Percentiles rank a stretch among this genome's conserved stretches.
phyloP scores from a whole-genome alignment of 2,329 filamentous ascomycete genomes.

The Sporothrix luriei region DNA sequence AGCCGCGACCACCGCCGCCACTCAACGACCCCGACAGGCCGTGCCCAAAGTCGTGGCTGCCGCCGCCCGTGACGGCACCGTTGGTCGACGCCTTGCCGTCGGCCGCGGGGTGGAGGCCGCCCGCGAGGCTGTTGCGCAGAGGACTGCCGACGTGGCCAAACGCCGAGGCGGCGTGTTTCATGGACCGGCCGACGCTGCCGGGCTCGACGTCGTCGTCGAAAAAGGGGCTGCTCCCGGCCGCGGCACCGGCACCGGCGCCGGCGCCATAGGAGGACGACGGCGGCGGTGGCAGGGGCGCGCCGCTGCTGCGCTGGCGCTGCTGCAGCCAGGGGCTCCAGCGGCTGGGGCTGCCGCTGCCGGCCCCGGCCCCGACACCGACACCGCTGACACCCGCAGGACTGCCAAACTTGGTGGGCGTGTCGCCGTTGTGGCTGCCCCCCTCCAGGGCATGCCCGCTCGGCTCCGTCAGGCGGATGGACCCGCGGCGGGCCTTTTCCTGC shows the following conservation, averaged over 20 bases:
- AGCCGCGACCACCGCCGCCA: slow-evolving; percentile 41
- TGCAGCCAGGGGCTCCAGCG: slow-evolving; percentile 60
- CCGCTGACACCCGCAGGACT: slow-evolving; percentile 50
- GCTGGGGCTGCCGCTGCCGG: slow-evolving; percentile 64
- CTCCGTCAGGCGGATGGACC: slow-evolving; percentile 54
- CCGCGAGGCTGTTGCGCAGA: slow-evolving; percentile 62
- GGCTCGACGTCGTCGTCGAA: slow-evolving; percentile 51
- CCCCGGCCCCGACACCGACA: slow-evolving; percentile 48
- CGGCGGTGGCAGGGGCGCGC: background rate
- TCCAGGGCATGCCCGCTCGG: slow-evolving; percentile 42
- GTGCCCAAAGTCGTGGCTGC: slow-evolving; percentile 37
- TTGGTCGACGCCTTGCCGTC: background rate
- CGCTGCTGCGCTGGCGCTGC: slow-evolving; percentile 42
- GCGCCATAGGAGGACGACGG: slow-evolving; percentile 45
- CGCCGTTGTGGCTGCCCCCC: slow-evolving; percentile 41
- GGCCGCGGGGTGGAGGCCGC: slow-evolving; percentile 43
- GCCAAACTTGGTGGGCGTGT: slow-evolving; percentile 56
- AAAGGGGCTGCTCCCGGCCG: too few relatives aligned
- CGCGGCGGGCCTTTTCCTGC: slow-evolving; percentile 66
- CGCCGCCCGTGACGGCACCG: slow-evolving; percentile 28
- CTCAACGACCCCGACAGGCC: slow-evolving; percentile 38
- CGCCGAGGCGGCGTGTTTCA: slow-evolving; percentile 54
- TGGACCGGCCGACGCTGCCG: slow-evolving; percentile 41
- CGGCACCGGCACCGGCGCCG: background rate
- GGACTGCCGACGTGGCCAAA: slow-evolving; percentile 69